Evolutionary conservation across 257 asterid species (phyloP).

Genomic region (Nicotiana obtusifolia): DNA sequence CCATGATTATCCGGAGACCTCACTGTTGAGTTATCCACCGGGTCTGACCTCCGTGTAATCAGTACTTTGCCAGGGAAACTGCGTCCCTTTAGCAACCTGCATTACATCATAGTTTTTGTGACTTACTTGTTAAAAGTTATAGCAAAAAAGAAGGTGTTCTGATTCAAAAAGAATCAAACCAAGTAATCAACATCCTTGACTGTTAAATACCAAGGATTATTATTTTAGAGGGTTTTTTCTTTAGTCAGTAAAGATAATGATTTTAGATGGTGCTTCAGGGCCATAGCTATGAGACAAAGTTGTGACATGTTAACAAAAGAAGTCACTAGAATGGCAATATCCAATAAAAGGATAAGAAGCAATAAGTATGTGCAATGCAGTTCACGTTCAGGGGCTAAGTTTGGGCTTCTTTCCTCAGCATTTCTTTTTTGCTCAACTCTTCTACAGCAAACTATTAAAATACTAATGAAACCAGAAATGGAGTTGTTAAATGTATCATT

Average conservation of each 20-base stretch:
- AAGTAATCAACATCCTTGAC: not conserved
- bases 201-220: not conserved
- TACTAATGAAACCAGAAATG: not conserved
- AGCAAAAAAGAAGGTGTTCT: not conserved
- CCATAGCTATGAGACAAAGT: not conserved
- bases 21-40: constrained; percentile 44
- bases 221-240: not conserved
- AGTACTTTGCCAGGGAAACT: constrained; percentile 94
- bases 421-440: not conserved
- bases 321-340: not conserved
- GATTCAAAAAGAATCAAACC: not conserved
- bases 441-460: not conserved
- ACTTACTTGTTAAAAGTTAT: not conserved
- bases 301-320: not conserved
- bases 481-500: not conserved
- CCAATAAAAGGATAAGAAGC: not conserved
- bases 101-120: constrained; percentile 5
- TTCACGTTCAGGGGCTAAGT: not conserved
- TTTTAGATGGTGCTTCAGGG: not conserved
- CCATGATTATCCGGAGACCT: constrained; percentile 53
- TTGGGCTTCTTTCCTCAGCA: not conserved
- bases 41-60: constrained; percentile 66
- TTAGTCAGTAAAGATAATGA: not conserved
- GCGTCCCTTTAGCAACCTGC: constrained; percentile 91
- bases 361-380: not conserved